Evolutionary conservation across 2,329 filamentous ascomycete species (phyloP).

Genomic region (Sporothrix schenckii): DNA sequence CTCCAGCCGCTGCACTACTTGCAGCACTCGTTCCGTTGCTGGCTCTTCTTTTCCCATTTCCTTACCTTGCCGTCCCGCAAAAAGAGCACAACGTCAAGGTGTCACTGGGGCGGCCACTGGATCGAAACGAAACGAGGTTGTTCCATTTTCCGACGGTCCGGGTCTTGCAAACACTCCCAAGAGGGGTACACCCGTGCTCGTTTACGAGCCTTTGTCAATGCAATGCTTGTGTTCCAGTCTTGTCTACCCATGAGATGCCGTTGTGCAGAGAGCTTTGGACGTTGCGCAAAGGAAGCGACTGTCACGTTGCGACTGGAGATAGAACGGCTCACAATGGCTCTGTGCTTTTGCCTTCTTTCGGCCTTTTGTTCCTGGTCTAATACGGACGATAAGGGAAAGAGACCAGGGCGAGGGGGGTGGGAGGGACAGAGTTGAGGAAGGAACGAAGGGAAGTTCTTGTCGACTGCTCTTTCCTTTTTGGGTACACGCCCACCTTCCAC

Average conservation of each 20-base stretch:
- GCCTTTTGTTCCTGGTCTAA: background rate
- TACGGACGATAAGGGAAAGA: conserved; percentile 20
- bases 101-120: background rate
- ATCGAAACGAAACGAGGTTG: conserved; percentile 10
- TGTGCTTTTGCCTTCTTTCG: background rate
- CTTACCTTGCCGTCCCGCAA: background rate
- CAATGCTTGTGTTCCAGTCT: background rate
- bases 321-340: background rate
- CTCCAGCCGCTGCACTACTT: background rate
- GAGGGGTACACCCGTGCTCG: background rate
- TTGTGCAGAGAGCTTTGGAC: background rate
- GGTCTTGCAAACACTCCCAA: background rate
- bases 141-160: conserved; percentile 9
- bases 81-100: background rate
- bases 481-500: background rate
- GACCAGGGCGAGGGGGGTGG: background rate
- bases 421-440: conserved; percentile 5
- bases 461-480: conserved; percentile 12
- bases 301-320: background rate
- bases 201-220: background rate
- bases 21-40: background rate
- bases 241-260: background rate
- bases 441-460: background rate
- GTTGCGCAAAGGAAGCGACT: background rate
- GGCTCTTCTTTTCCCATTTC: background rate